These are phyloP conservation scores for Ustilago loliicola DNA, from an alignment of 1,284 basidiomycete species.

Conservation along the genomic window DNA sequence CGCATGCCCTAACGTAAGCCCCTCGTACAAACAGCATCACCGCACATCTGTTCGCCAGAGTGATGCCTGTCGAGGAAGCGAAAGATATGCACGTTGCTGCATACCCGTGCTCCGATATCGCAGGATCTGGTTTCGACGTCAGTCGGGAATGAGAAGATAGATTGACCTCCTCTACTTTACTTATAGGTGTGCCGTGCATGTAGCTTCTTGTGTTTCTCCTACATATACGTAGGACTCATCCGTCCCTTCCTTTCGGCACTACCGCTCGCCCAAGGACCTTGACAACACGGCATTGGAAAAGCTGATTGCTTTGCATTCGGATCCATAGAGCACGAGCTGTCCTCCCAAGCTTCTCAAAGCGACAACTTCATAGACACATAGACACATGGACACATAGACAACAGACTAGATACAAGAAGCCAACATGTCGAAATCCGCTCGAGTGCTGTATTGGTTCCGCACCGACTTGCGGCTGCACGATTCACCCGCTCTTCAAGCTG, in stretches of 20 bases:
- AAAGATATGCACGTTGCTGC: not conserved
- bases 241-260: too few species aligned
- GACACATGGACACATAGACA: not conserved
- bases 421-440: conserved; percentile 44
- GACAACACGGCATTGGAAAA: too few species aligned
- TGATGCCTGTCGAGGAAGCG: not conserved
- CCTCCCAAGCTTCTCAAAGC: too few species aligned
- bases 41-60: not conserved
- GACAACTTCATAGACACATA: not conserved
- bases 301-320: too few species aligned
- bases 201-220: too few species aligned
- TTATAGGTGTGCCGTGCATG: too few species aligned
- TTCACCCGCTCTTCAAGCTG: conserved; percentile 73
- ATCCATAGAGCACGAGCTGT: too few species aligned
- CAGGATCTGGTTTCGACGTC: too few species aligned
- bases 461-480: conserved; percentile 74
- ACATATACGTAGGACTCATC: too few species aligned
- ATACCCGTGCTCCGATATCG: not conserved
- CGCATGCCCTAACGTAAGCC: conserved; percentile 32
- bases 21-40: too few species aligned
- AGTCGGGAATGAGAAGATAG: too few species aligned
- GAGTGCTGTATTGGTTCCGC: conserved; percentile 74
- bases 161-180: not conserved
- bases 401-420: not conserved
- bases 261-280: too few species aligned